Base-by-base conservation (phyloP, 1,284 basidiomycete genomes). In the Trichosporon ovoides region DNA sequence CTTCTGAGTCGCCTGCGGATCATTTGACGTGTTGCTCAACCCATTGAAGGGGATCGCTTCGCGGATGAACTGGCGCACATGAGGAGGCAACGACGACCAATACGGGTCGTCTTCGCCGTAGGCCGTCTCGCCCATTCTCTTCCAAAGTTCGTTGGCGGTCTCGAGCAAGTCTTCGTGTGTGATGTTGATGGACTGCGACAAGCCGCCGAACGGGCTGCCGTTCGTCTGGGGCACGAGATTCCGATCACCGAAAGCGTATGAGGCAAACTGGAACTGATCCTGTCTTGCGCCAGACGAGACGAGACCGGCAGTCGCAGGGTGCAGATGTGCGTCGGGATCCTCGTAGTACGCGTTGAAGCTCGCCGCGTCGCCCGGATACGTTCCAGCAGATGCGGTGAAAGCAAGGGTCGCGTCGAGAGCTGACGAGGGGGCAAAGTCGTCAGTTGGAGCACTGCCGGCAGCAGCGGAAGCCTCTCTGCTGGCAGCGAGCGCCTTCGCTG, bases 11-110 rank as follows among this genome's bases (percentile, higher is more conserved):
- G 68, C 65, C 43, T 68, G 64, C 38, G 67, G 59, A 33, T 69
- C 65, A 46, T 66, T 67, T 40, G 65, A 58, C 24, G 60, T 60
- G 50, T 69, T 67, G 52, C 67, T 65, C n/a, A 64, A 57, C 10
- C 57, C 65, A 43, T 66, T 64, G 60, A 80, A 75, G 1, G 83
- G 83, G 3, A 84, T 76, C 14, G 82, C 82, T 56, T 82, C 81
- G 55, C 81, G 75, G 49, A 84, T 83, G 66, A 83, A 83, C 43
- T 81, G 80, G 48, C 82, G 74, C 18, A 83, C 72, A 68, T 83
- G 82, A 11, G 80, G 74, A 0, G 82, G 82, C 3, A 84, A 70
- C 14, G 80, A 81, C 5, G 81, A 80, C 83, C 83, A 84, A 70
- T 84, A 84, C 7, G 81, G 79, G 62, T 83, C 83, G 61, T 83